phyloP scores from a whole-genome alignment of 768 basidiomycete genomes.

The Leccinum subgranulosum region DNA sequence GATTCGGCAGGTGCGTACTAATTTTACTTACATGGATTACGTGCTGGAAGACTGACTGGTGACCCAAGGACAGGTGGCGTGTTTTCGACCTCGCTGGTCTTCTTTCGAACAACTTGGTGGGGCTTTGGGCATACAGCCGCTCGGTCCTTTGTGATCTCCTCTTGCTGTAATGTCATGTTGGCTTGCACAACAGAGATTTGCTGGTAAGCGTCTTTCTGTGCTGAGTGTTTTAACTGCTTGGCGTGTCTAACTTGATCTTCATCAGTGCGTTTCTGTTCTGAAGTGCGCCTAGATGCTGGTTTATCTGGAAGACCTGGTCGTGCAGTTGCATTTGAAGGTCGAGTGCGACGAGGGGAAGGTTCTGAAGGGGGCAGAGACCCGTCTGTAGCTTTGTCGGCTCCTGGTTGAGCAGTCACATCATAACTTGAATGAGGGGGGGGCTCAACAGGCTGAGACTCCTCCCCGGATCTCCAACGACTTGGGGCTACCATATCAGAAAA shows the following conservation, averaged over 20 bases:
- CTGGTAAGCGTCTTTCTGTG: not conserved
- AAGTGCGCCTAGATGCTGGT: not conserved
- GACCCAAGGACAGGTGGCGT: not conserved
- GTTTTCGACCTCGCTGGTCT: not conserved
- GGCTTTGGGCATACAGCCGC: not conserved
- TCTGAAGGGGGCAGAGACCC: not conserved
- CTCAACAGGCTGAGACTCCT: not conserved
- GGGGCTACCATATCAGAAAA: not conserved
- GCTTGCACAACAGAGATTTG: not conserved
- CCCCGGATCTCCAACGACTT: not conserved
- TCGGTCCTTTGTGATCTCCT: not conserved
- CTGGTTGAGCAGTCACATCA: not conserved
- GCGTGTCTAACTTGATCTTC: not conserved
- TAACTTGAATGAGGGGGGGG: no score
- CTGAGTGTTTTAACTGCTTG: not conserved
- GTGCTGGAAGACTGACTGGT: not conserved
- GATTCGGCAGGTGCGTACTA: not conserved
- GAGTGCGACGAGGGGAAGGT: not conserved
- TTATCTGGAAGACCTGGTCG: not conserved
- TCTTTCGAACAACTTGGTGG: not conserved
- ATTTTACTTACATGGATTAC: not conserved
- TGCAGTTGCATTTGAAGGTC: not conserved
- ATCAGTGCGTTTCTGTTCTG: not conserved
- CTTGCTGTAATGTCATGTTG: not conserved
- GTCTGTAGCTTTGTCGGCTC: not conserved